Evolutionary conservation across 2,329 filamentous ascomycete species (phyloP).

Genomic region (Boeremia lycopersici): DNA sequence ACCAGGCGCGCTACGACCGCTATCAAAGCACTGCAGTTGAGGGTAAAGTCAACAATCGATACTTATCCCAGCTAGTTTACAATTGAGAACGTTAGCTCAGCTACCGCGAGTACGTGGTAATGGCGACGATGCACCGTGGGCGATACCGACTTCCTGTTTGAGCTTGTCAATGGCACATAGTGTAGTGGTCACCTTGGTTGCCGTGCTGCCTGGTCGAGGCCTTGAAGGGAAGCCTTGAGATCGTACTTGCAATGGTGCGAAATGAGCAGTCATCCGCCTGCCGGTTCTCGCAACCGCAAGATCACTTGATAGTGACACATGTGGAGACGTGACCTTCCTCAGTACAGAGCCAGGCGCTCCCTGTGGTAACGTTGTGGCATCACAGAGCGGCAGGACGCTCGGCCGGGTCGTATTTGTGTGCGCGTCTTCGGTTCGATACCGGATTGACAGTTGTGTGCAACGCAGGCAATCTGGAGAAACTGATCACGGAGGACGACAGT

Average conservation of each 20-base stretch:
- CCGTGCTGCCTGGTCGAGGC: conserved; percentile 7
- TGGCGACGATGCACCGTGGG: background rate
- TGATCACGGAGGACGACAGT: conserved; percentile 13
- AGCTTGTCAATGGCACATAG: background rate
- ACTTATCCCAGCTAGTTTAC: conserved; percentile 3
- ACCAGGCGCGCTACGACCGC: background rate
- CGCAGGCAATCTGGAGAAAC: conserved; percentile 10
- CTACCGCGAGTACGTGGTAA: background rate
- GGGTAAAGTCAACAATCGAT: conserved; percentile 4
- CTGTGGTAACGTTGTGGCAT: conserved; percentile 14
- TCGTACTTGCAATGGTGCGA: conserved; percentile 22
- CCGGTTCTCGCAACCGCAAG: conserved; percentile 5
- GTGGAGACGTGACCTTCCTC: conserved; percentile 10
- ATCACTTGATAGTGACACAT: conserved; percentile 19
- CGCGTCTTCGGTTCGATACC: conserved; percentile 22
- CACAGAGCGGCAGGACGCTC: conserved; percentile 18
- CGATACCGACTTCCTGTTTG: conserved; percentile 1
- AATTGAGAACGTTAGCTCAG: background rate
- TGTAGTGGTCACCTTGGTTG: conserved; percentile 3
- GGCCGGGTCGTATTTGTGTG: conserved; percentile 18
- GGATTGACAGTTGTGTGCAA: conserved; percentile 24
- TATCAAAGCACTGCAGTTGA: background rate
- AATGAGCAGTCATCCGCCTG: conserved; percentile 4
- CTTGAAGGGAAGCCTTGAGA: conserved; percentile 1
- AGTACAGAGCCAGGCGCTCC: conserved; percentile 9